These are phyloP conservation scores for Durotheca rogersii DNA, from an alignment of 495 filamentous ascomycete species.

Conservation along the genomic window DNA sequence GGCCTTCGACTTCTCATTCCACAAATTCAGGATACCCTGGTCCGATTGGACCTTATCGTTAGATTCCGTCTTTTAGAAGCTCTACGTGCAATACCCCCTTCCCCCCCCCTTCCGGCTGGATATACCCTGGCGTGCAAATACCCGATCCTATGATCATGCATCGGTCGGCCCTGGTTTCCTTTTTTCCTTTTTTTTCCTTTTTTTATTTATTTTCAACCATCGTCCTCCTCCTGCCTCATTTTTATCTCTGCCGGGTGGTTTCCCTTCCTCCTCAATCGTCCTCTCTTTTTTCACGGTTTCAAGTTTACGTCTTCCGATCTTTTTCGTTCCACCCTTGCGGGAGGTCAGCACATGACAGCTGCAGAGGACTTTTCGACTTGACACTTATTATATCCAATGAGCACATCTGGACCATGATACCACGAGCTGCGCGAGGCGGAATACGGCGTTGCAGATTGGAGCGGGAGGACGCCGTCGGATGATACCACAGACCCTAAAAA, in stretches of 20 bases:
- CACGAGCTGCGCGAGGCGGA: constrained; percentile 36
- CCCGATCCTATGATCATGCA: constrained; percentile 53
- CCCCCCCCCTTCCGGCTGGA: too few species aligned
- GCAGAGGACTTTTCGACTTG: constrained; percentile 31
- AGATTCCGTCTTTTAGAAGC: constrained; percentile 50
- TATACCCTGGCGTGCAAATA: constrained; percentile 58
- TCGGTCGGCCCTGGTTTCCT: constrained; percentile 55
- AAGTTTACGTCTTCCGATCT: too few species aligned
- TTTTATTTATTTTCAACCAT: constrained; percentile 28
- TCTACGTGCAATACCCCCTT: constrained; percentile 51
- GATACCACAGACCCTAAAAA: constrained; percentile 36
- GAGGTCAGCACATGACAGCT: constrained; percentile 19
- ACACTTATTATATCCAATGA: constrained; percentile 39
- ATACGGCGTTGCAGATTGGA: constrained; percentile 40
- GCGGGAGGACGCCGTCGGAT: constrained; percentile 36
- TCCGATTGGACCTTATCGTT: constrained; percentile 84
- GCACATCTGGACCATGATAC: constrained; percentile 40
- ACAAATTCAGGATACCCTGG: constrained; percentile 89
- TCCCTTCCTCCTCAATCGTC: too few species aligned
- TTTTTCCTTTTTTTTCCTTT: constrained; percentile 24
- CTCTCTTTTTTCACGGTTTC: constrained; percentile 2
- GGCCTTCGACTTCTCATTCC: constrained; percentile 91
- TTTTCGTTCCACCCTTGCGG: constrained; percentile 8
- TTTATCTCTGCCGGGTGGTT: too few species aligned
- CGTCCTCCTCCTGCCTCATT: constrained; percentile 8